phyloP scores from a whole-genome alignment of 1,139 yeast species.

The Pichia sp. region DNA sequence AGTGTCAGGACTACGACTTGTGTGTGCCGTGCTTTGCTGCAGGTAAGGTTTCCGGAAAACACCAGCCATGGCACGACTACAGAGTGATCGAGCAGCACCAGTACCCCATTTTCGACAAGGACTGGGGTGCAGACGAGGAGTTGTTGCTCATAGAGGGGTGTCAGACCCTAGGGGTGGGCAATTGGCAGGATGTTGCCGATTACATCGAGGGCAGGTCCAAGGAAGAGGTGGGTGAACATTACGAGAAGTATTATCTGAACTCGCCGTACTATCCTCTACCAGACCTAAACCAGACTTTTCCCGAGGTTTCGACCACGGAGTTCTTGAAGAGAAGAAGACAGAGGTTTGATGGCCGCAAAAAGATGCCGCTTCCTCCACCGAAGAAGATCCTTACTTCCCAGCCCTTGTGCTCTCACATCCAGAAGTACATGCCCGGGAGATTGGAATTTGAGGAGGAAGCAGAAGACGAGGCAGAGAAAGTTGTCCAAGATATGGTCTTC shows the following conservation, averaged over 20 bases:
- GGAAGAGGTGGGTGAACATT: slow-evolving; percentile 87
- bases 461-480: slow-evolving; percentile 93
- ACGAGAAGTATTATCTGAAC: slow-evolving; percentile 63
- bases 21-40: slow-evolving; percentile 95
- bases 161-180: slow-evolving; percentile 86
- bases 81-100: slow-evolving; percentile 90
- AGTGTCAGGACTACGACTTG: slow-evolving; percentile 86
- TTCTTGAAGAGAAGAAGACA: slow-evolving; percentile 65
- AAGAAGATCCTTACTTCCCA: slow-evolving; percentile 86
- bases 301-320: slow-evolving; percentile 57
- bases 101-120: slow-evolving; percentile 82
- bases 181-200: slow-evolving; percentile 96
- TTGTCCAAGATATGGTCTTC: slow-evolving; percentile 91
- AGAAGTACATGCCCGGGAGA: slow-evolving; percentile 98
- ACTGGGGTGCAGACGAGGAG: slow-evolving; percentile 99
- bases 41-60: slow-evolving; percentile 77
- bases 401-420: slow-evolving; percentile 94
- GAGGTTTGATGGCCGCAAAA: slow-evolving; percentile 67
- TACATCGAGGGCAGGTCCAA: slow-evolving; percentile 89
- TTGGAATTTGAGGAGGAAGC: slow-evolving; percentile 93
- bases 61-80: slow-evolving; percentile 93
- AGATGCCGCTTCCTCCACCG: slow-evolving; percentile 66
- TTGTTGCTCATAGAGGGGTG: slow-evolving; percentile 80
- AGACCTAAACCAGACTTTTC: slow-evolving; percentile 67
- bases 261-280: slow-evolving; percentile 77